Evolutionary conservation across 1,284 basidiomycete species (phyloP).

Genomic region (Phenoliferia sp.): DNA sequence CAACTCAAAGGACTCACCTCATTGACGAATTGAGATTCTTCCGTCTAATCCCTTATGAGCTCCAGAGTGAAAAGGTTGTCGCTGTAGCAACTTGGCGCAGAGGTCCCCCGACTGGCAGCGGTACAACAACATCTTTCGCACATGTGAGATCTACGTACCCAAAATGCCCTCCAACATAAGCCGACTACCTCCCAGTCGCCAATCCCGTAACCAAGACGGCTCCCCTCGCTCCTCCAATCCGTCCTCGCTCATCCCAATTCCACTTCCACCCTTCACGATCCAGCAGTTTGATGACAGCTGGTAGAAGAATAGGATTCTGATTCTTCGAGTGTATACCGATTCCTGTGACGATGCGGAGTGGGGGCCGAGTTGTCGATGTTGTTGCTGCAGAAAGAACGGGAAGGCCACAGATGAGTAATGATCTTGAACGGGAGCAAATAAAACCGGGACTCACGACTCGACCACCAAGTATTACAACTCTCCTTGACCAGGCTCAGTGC

Average conservation of each 20-base stretch:
- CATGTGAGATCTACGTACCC: no score
- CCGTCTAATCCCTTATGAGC: no score
- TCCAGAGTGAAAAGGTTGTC: no score
- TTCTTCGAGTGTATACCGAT: slow-evolving; percentile 42
- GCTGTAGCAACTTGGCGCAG: no score
- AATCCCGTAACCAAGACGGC: no score
- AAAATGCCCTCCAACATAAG: no score
- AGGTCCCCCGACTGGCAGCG: no score
- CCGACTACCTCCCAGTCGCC: no score
- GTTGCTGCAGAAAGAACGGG: neutral
- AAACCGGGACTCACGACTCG: slow-evolving; percentile 9
- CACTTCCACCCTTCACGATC: slow-evolving; percentile 40
- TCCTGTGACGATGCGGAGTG: slow-evolving; percentile 43
- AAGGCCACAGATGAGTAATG: neutral
- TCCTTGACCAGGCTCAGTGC: slow-evolving; percentile 41
- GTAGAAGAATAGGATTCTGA: slow-evolving; percentile 39
- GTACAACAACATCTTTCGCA: no score
- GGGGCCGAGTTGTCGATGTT: slow-evolving; percentile 11
- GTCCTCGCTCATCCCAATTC: slow-evolving; percentile 25
- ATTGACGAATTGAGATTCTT: no score
- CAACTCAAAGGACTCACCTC: no score
- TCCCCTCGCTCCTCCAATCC: no score
- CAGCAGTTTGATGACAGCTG: slow-evolving; percentile 40
- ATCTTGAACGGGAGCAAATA: neutral
- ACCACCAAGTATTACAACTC: slow-evolving; percentile 38